These are phyloP conservation scores for Comarum palustre DNA, from an alignment of 306 rosid species.

Conservation along the genomic window DNA sequence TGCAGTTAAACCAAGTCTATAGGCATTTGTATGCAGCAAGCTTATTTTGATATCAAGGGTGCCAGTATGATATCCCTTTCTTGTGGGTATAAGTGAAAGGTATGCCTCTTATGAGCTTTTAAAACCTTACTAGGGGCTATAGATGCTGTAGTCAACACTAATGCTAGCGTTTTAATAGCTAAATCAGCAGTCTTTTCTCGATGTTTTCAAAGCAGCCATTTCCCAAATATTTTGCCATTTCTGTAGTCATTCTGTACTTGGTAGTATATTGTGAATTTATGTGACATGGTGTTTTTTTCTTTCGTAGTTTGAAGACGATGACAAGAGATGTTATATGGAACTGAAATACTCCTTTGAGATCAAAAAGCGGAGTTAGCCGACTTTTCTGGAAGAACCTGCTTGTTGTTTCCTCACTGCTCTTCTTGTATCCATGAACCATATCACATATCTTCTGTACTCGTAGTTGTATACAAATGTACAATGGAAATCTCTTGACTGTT, in stretches of 20 bases:
- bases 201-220: neutral
- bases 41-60: neutral
- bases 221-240: neutral
- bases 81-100: neutral
- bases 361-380: conserved; percentile 31
- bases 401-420: neutral
- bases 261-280: neutral
- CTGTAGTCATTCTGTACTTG: neutral
- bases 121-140: neutral
- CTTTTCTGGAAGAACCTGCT: conserved; percentile 6
- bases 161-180: neutral
- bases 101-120: neutral
- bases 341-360: conserved; percentile 50
- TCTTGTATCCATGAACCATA: neutral
- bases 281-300: neutral
- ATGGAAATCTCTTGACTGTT: neutral
- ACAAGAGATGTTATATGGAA: conserved; percentile 50
- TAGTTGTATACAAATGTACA: conserved; percentile 4
- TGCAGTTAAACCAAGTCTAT: neutral
- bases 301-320: conserved; percentile 56
- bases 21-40: neutral
- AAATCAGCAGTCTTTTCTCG: neutral
- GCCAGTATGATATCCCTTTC: neutral
- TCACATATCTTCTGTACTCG: conserved; percentile 11
- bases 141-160: neutral